These are phyloP conservation scores for Mycena latifolia DNA, from an alignment of 768 basidiomycete genomes.

Conservation along the genomic window DNA sequence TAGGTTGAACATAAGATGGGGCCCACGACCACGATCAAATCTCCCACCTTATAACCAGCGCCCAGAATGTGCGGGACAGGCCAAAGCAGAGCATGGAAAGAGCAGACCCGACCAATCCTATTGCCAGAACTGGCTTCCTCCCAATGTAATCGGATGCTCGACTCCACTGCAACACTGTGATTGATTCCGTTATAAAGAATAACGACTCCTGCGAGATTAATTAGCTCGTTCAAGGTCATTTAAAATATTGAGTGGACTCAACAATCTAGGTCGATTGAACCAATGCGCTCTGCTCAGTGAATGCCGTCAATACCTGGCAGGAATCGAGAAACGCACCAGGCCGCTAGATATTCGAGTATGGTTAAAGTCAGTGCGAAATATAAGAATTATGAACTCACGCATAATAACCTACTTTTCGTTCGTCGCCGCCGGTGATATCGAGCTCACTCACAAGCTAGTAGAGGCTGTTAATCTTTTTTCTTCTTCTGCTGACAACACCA, in stretches of 20 bases:
- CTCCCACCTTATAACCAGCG: constrained; percentile 64
- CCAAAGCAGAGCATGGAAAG: constrained; percentile 73
- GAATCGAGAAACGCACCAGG: constrained; percentile 11
- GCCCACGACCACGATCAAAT: background rate
- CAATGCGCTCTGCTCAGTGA: no score
- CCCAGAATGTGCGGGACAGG: constrained; percentile 66
- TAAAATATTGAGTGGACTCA: constrained; percentile 6
- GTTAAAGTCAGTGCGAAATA: background rate
- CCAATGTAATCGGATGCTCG: constrained; percentile 70
- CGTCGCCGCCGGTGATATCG: constrained; percentile 75
- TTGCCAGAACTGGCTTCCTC: constrained; percentile 69
- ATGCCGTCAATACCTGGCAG: background rate
- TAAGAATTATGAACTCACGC: constrained; percentile 55
- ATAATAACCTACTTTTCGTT: constrained; percentile 76
- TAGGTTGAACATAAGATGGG: constrained; percentile 38
- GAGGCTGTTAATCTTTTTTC: background rate
- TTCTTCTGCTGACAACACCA: no score
- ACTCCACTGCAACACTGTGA: constrained; percentile 74
- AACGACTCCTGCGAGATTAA: constrained; percentile 63
- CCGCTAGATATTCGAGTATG: background rate
- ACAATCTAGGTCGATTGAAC: constrained; percentile 55
- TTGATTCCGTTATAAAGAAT: constrained; percentile 70
- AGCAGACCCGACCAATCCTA: constrained; percentile 64
- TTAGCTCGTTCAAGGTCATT: background rate
- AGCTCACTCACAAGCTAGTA: constrained; percentile 70